Base-by-base conservation (phyloP, 2,329 filamentous ascomycete genomes). In the Zymoseptoria passerinii region DNA sequence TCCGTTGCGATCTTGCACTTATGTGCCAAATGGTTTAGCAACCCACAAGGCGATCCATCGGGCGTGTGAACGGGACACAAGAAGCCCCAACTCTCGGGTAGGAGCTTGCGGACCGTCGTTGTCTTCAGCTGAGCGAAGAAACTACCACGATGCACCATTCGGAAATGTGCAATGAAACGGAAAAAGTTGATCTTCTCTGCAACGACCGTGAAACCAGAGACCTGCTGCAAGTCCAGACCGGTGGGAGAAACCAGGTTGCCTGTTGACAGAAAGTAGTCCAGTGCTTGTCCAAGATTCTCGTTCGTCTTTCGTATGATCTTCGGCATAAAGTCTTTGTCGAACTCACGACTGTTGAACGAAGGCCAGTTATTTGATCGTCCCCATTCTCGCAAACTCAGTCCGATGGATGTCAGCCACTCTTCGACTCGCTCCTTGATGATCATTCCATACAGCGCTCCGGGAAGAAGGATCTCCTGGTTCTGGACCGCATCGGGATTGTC, bases 131-230 rank as follows among this genome's bases (percentile, higher is more conserved):
- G 90, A 3, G 94, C 94, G 73, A 99, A 99, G 82, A 99, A 99
- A 72, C 90, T 94, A 80, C 94, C 94, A 85, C 94, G 86, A 78
- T 99, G 94, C 58, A 99, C 90, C 91, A 96, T 96, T 66, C 94
- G 88, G 82, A 99, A 99, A 75, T 99, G 94, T 74, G 90, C 94
- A 77, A 99, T 95, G 77, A 97, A 99, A 68, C 94, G 90, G 70
- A 95, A 85, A 73, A 97, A 99, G 77, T 99, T 99, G 72, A 99
- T 92, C 81, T 97, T 97, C 73, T 99, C 94, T 2, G 94, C 94
- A 54, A 97, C 92, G 54, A 99, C 91, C 0, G 90, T 95, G 74
- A 95, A 99, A 62, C 94, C 94, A 10, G 92, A 94, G 0, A 88
- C 87, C 74, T 99, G 94, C 71, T 97, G 94, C 69, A 96, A 75